Percentiles rank a stretch among this genome's conserved stretches.
Evolutionary conservation across 2,329 filamentous ascomycete genomes (phyloP).

Genomic region (Apiospora sp.): DNA sequence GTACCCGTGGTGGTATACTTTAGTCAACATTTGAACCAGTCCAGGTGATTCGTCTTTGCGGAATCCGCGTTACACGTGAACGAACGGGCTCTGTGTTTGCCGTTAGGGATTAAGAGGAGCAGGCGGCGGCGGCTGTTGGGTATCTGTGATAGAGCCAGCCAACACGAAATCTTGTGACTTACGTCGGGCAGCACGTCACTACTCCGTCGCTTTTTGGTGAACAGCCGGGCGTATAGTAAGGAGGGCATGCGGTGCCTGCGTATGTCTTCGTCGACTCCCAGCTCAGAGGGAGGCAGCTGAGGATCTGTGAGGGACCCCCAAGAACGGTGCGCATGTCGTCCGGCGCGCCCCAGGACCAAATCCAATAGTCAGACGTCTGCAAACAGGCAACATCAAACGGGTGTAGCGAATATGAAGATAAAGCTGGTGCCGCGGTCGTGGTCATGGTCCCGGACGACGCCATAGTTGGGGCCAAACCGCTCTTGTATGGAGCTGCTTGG

Average conservation of each 20-base stretch:
- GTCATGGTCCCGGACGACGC: not conserved
- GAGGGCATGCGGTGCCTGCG: slow-evolving; percentile 33
- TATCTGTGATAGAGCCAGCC: too few species aligned
- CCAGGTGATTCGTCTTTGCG: not conserved
- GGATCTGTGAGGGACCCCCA: slow-evolving; percentile 36
- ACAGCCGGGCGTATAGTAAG: slow-evolving; percentile 36
- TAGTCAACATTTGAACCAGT: not conserved
- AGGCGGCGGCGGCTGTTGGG: too few species aligned
- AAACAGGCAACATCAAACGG: not conserved
- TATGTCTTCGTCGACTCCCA: slow-evolving; percentile 32
- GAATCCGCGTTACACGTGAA: not conserved
- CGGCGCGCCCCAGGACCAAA: slow-evolving; percentile 30
- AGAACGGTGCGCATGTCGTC: slow-evolving; percentile 33
- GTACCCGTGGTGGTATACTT: too few species aligned
- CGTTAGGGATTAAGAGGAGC: too few species aligned
- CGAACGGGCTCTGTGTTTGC: not conserved
- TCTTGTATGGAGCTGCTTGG: too few species aligned
- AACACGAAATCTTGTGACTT: not conserved
- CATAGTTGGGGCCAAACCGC: not conserved
- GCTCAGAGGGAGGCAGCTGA: slow-evolving; percentile 33
- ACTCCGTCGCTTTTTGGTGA: slow-evolving; percentile 21
- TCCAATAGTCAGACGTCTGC: slow-evolving; percentile 32
- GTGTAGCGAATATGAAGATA: not conserved
- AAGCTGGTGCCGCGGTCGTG: not conserved
- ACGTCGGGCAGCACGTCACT: slow-evolving; percentile 38